Evolutionary conservation across 306 rosid species (phyloP).

Genomic region (Trifolium repens): DNA sequence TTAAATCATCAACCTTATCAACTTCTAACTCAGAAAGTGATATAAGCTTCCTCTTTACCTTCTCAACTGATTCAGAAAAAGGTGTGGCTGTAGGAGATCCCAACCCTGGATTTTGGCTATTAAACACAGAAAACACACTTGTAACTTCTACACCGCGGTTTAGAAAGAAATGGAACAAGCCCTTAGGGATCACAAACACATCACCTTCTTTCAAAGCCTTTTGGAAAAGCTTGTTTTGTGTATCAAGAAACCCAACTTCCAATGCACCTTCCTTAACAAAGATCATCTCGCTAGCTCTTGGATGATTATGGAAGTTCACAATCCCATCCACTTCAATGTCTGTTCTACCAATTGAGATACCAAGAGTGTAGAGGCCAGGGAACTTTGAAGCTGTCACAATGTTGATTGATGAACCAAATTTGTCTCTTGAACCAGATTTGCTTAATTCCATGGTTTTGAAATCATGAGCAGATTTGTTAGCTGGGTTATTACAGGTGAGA

Average conservation of each 20-base stretch:
- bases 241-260: constrained; percentile 62
- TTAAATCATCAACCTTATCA: constrained; percentile 21
- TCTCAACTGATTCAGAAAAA: constrained; percentile 47
- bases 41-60: constrained; percentile 43
- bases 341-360: constrained; percentile 68
- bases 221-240: constrained; percentile 59
- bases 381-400: constrained; percentile 62
- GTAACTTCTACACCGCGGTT: constrained; percentile 59
- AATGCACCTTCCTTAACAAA: constrained; percentile 28
- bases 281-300: constrained; percentile 8
- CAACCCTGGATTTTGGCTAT: constrained; percentile 76
- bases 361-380: constrained; percentile 73
- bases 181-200: constrained; percentile 75
- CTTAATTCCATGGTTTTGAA: constrained; percentile 63
- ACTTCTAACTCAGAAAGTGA: constrained; percentile 45
- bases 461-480: constrained; percentile 48
- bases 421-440: constrained; percentile 49
- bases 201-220: constrained; percentile 54
- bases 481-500: constrained; percentile 68
- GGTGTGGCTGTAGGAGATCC: constrained; percentile 41
- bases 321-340: constrained; percentile 66
- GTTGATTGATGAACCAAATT: constrained; percentile 46
- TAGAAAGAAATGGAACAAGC: constrained; percentile 64
- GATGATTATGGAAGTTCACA: constrained; percentile 32
- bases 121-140: constrained; percentile 59